Evolutionary conservation across 2,329 filamentous ascomycete species (phyloP).

Genomic region (Pseudogymnoascus sp.): DNA sequence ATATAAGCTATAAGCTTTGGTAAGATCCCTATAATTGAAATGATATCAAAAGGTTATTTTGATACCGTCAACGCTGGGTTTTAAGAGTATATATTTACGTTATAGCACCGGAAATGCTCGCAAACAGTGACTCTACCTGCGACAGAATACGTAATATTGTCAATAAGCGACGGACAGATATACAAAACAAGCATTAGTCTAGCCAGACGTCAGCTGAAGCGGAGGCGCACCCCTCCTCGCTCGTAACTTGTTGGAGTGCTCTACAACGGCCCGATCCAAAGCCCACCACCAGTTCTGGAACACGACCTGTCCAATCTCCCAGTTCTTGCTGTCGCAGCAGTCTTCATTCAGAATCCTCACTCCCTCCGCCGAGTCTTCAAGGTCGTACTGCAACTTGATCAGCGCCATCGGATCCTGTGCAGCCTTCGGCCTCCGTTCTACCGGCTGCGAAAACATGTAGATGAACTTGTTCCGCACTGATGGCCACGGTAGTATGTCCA

Average conservation of each 20-base stretch:
- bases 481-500: constrained; percentile 18
- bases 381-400: constrained; percentile 13
- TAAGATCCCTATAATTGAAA: too few relatives aligned
- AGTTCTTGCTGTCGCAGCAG: constrained; percentile 14
- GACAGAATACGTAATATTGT: background rate
- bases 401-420: constrained; percentile 15
- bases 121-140: background rate
- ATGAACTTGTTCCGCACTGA: constrained; percentile 17
- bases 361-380: constrained; percentile 18
- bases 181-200: background rate
- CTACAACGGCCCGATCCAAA: constrained; percentile 14
- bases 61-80: background rate
- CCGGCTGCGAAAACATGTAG: constrained; percentile 17
- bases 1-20: background rate
- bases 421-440: constrained; percentile 12
- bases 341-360: constrained; percentile 13
- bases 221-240: constrained; percentile 12
- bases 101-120: background rate
- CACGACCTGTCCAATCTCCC: constrained; percentile 17
- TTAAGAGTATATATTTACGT: background rate
- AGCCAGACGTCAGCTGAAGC: constrained; percentile 1
- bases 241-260: constrained; percentile 15
- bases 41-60: background rate
- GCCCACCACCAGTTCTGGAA: constrained; percentile 18
- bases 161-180: background rate